Percentiles rank a stretch among this genome's conserved stretches.
These are phyloP conservation scores for Filosporella fistucella DNA, from an alignment of 495 filamentous ascomycete species.

Conservation along the genomic window DNA sequence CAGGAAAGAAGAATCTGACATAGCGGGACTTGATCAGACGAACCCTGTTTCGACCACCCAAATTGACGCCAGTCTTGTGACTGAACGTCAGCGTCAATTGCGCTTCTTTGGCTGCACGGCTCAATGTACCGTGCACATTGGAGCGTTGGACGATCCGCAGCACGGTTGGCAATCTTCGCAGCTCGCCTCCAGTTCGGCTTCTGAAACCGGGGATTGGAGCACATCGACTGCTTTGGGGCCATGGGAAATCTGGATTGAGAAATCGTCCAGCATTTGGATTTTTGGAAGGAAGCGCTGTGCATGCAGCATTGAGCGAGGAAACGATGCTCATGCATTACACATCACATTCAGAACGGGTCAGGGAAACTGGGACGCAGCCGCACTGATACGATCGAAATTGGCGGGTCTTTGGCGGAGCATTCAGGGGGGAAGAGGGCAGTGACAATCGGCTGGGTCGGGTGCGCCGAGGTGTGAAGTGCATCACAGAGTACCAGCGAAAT, in stretches of 20 bases:
- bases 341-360: too few species aligned
- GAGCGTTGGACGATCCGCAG: not conserved
- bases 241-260: not conserved
- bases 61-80: not conserved
- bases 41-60: not conserved
- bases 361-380: too few species aligned
- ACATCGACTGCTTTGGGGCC: not conserved
- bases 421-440: too few species aligned
- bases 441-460: too few species aligned
- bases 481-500: too few species aligned
- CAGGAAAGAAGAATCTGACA: not conserved
- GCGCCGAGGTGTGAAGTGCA: too few species aligned
- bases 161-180: not conserved
- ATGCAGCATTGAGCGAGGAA: slow-evolving; percentile 2
- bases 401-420: too few species aligned
- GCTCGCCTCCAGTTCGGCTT: not conserved
- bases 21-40: not conserved
- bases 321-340: not conserved
- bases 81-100: slow-evolving; percentile 4
- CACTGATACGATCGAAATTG: too few species aligned
- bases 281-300: slow-evolving; percentile 14
- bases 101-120: not conserved
- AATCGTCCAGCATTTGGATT: too few species aligned
- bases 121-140: not conserved
- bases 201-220: not conserved